Percentiles rank a stretch among this genome's conserved stretches.
Conservation (phyloP, 768 basidiomycete species). For the Hericium rajendrae region DNA sequence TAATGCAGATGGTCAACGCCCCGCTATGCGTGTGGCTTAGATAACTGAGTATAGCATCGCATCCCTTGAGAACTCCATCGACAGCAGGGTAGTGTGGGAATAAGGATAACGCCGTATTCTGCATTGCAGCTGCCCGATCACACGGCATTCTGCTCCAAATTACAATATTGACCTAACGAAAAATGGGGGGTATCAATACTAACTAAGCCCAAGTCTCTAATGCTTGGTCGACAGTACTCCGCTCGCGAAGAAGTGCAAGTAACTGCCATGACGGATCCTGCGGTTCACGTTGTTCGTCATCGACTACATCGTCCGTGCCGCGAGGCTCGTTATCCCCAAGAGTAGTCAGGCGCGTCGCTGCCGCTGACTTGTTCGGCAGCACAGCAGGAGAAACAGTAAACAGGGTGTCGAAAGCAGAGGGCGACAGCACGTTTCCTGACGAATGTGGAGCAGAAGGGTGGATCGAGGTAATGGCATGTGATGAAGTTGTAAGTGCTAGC, state of each 20-base stretch:
- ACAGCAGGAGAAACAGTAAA: constrained; percentile 71
- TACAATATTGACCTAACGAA: too few species aligned
- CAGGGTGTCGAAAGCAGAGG: constrained; percentile 65
- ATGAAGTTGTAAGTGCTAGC: constrained; percentile 64
- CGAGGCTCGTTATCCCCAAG: constrained; percentile 46
- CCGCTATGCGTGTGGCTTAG: too few species aligned
- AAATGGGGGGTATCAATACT: too few species aligned
- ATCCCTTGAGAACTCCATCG: too few species aligned
- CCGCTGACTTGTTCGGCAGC: constrained; percentile 71
- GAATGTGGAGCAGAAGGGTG: constrained; percentile 39
- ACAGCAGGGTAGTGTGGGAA: too few species aligned
- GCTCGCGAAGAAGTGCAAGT: constrained; percentile 61
- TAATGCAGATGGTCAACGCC: too few species aligned
- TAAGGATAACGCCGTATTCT: too few species aligned
- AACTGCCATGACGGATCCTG: constrained; percentile 70
- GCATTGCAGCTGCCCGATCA: too few species aligned
- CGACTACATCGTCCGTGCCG: constrained; percentile 42
- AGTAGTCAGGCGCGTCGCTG: constrained; percentile 56
- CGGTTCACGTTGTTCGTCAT: constrained; percentile 45
- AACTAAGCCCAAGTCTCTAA: not conserved
- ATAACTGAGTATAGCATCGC: too few species aligned
- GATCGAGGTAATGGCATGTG: constrained; percentile 71
- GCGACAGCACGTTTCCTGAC: constrained; percentile 38
- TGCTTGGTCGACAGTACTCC: constrained; percentile 51
- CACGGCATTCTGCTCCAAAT: too few species aligned